Conservation (phyloP, 2,329 filamentous ascomycete genomes). For the Trichophaea hybrida region DNA sequence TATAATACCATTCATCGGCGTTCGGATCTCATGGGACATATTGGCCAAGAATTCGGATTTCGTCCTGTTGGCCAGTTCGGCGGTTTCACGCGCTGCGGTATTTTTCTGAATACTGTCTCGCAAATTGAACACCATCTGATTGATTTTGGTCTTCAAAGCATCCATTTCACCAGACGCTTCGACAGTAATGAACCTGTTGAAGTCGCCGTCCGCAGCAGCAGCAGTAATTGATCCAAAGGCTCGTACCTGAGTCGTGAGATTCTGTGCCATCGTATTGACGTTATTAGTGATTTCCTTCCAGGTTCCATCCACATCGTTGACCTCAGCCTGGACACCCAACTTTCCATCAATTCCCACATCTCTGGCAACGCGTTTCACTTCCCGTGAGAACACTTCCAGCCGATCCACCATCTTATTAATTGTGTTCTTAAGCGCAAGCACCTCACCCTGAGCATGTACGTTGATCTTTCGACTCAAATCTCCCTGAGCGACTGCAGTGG, state of each 20-base stretch:
- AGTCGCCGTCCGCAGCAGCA: constrained; percentile 89
- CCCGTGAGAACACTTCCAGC: constrained; percentile 87
- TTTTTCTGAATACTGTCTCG: constrained; percentile 94
- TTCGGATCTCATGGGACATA: constrained; percentile 97
- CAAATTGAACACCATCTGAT: constrained; percentile 95
- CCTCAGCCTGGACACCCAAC: constrained; percentile 94
- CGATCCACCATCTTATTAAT: constrained; percentile 99
- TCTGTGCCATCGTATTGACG: constrained; percentile 62
- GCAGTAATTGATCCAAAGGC: constrained; percentile 99
- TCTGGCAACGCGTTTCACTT: constrained; percentile 87
- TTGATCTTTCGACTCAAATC: constrained; percentile 94
- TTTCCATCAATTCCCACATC: constrained; percentile 96
- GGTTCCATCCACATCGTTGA: constrained; percentile 77
- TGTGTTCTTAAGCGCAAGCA: constrained; percentile 82
- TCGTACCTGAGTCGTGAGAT: constrained; percentile 86
- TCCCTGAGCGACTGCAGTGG: constrained; percentile 62
- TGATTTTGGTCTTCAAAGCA: constrained; percentile 97
- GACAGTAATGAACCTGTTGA: constrained; percentile 90
- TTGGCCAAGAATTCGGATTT: constrained; percentile 98
- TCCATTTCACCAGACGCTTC: constrained; percentile 98
- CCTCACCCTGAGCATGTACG: constrained; percentile 88
- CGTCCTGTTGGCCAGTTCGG: constrained; percentile 91
- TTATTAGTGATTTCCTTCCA: constrained; percentile 99
- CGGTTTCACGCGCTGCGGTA: constrained; percentile 85
- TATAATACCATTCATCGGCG: constrained; percentile 95